Evolutionary conservation across 495 filamentous ascomycete species (phyloP).

Genomic region (Hyaloscypha variabilis): DNA sequence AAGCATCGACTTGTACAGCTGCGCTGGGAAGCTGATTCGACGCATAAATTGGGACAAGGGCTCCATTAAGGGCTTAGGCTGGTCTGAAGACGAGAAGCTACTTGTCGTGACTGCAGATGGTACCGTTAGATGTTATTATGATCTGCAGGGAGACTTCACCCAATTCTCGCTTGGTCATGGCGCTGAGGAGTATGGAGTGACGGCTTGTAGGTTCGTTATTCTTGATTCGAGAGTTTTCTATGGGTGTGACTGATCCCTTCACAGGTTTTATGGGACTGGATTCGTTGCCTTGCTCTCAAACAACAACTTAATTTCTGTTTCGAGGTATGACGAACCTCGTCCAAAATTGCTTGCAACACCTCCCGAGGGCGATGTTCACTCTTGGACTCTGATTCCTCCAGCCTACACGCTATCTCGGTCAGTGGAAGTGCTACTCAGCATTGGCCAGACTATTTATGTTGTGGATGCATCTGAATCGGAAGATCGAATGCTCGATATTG

Average conservation of each 20-base stretch:
- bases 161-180: conserved; percentile 95
- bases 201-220: conserved; percentile 62
- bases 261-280: conserved; percentile 79
- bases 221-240: neutral
- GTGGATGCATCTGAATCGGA: conserved; percentile 88
- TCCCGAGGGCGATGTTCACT: conserved; percentile 77
- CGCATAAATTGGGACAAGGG: conserved; percentile 84
- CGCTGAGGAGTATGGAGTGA: conserved; percentile 84
- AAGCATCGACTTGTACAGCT: conserved; percentile 93
- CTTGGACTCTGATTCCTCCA: conserved; percentile 89
- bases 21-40: conserved; percentile 78
- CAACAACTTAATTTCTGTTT: conserved; percentile 84
- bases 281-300: conserved; percentile 93
- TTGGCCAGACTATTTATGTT: conserved; percentile 81
- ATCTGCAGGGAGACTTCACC: conserved; percentile 90
- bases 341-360: conserved; percentile 80
- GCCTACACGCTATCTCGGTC: conserved; percentile 90
- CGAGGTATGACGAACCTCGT: conserved; percentile 87
- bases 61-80: conserved; percentile 84
- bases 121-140: conserved; percentile 87
- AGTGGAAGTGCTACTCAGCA: conserved; percentile 89
- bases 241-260: conserved; percentile 5
- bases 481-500: conserved; percentile 85
- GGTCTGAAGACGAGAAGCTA: conserved; percentile 96
- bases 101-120: conserved; percentile 88